phyloP scores from a whole-genome alignment of 805 yeast genomes.

The Yamadazyma ubonensis region DNA sequence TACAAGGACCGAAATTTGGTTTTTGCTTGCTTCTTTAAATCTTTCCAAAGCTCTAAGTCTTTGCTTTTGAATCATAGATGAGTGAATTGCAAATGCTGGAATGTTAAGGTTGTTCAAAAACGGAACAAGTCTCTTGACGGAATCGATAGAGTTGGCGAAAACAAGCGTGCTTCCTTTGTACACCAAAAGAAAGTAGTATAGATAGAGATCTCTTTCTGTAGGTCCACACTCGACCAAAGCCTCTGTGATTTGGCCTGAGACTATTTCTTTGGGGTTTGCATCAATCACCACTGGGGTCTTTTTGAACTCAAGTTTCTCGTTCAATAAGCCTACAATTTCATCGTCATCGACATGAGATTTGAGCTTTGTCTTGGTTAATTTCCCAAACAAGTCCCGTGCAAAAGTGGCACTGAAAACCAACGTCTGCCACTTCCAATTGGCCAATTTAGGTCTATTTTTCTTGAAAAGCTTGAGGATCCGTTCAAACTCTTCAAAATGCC shows the following conservation, averaged over 20 bases:
- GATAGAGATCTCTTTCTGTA: slow-evolving; percentile 82
- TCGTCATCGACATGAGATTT: slow-evolving; percentile 40
- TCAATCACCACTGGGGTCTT: slow-evolving; percentile 71
- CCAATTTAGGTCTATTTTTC: slow-evolving; percentile 45
- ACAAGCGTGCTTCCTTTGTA: slow-evolving; percentile 89
- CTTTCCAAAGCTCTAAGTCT: slow-evolving; percentile 82
- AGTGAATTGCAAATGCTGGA: slow-evolving; percentile 77
- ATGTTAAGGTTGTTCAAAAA: slow-evolving; percentile 67
- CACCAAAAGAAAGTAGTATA: slow-evolving; percentile 81
- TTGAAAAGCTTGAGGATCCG: slow-evolving; percentile 65
- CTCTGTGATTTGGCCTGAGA: slow-evolving; percentile 74
- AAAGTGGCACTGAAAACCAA: slow-evolving; percentile 95
- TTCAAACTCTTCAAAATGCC: slow-evolving; percentile 92
- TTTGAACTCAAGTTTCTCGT: slow-evolving; percentile 68
- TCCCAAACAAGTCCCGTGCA: slow-evolving; percentile 75
- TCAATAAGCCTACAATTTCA: slow-evolving; percentile 64
- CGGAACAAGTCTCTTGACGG: slow-evolving; percentile 83
- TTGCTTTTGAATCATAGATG: slow-evolving; percentile 93
- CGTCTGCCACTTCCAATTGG: slow-evolving; percentile 65
- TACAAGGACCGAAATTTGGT: slow-evolving; percentile 64
- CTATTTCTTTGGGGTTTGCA: slow-evolving; percentile 80
- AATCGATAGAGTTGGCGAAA: slow-evolving; percentile 93
- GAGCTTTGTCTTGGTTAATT: slow-evolving; percentile 47
- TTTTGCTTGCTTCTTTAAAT: slow-evolving; percentile 55
- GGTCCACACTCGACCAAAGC: slow-evolving; percentile 90